A percentile compares a stretch with the other conserved stretches of the same genome.
Evolutionary conservation across 805 yeast genomes (phyloP).

Genomic region (Ogataea chonburiensis): DNA sequence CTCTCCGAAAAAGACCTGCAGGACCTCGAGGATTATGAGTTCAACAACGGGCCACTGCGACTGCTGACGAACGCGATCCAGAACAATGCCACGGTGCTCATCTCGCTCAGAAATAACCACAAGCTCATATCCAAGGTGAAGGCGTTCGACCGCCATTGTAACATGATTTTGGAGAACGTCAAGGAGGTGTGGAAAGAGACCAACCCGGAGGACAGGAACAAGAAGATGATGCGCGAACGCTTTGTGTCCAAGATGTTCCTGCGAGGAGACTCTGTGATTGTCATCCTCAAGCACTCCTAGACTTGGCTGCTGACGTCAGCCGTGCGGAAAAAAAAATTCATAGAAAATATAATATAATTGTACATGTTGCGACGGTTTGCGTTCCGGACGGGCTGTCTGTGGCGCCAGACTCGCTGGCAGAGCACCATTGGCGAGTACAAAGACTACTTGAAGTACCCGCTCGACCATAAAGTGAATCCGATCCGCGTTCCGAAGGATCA

Average conservation of each 20-base stretch:
- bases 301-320: slow-evolving; percentile 9
- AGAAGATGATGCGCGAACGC: slow-evolving; percentile 51
- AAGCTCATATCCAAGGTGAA: slow-evolving; percentile 86
- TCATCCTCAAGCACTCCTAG: slow-evolving; percentile 50
- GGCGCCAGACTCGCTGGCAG: slow-evolving; percentile 1
- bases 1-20: slow-evolving; percentile 76
- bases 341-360: slow-evolving; percentile 2
- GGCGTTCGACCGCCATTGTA: slow-evolving; percentile 95
- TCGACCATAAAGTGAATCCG: slow-evolving; percentile 32
- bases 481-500: slow-evolving; percentile 19
- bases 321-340: slow-evolving; percentile 2
- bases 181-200: slow-evolving; percentile 64
- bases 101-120: slow-evolving; percentile 90
- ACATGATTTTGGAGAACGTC: slow-evolving; percentile 88
- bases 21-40: slow-evolving; percentile 85
- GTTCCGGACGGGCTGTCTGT: neutral
- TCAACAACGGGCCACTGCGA: slow-evolving; percentile 86
- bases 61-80: slow-evolving; percentile 81
- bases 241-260: slow-evolving; percentile 87
- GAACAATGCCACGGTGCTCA: slow-evolving; percentile 72
- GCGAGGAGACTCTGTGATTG: slow-evolving; percentile 93
- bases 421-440: slow-evolving; percentile 20
- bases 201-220: slow-evolving; percentile 51
- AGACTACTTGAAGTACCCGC: slow-evolving; percentile 27
- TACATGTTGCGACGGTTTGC: slow-evolving; percentile 9